These are phyloP conservation scores for Hexamita inflata DNA, from an alignment of 208 protist species.

Conservation along the genomic window DNA sequence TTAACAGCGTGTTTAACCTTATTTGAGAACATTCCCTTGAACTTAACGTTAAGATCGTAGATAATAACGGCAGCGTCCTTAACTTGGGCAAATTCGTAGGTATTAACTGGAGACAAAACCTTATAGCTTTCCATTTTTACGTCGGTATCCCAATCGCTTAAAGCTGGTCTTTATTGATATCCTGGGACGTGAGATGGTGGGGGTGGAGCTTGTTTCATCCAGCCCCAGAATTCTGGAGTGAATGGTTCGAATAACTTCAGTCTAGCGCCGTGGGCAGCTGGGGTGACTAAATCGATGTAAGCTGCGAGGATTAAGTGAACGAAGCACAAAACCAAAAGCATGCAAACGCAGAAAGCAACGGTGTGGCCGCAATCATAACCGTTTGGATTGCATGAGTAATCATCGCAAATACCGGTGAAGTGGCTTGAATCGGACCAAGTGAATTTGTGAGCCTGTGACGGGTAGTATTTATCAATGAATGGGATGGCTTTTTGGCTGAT, in stretches of 20 bases:
- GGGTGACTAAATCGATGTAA: slow-evolving; percentile 8
- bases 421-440: background rate
- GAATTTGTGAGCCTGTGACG: background rate
- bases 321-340: background rate
- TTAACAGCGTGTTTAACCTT: slow-evolving; percentile 6
- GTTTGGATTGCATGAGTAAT: background rate
- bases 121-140: background rate
- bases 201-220: background rate
- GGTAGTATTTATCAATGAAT: background rate
- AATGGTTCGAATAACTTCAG: background rate
- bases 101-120: background rate
- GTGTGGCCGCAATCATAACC: slow-evolving; percentile 8
- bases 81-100: background rate
- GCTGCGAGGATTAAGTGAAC: slow-evolving; percentile 5
- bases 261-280: slow-evolving; percentile 4
- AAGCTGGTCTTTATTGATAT: background rate
- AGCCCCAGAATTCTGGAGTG: slow-evolving; percentile 19
- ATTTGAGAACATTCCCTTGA: background rate
- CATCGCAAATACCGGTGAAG: slow-evolving; percentile 7
- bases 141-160: background rate
- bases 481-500: background rate
- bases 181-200: background rate
- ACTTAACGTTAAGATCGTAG: slow-evolving; percentile 24
- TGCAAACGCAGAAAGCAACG: background rate
- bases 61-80: slow-evolving; percentile 11